These are phyloP conservation scores for Crithidia thermophila DNA, from an alignment of 208 protist species.

Conservation along the genomic window DNA sequence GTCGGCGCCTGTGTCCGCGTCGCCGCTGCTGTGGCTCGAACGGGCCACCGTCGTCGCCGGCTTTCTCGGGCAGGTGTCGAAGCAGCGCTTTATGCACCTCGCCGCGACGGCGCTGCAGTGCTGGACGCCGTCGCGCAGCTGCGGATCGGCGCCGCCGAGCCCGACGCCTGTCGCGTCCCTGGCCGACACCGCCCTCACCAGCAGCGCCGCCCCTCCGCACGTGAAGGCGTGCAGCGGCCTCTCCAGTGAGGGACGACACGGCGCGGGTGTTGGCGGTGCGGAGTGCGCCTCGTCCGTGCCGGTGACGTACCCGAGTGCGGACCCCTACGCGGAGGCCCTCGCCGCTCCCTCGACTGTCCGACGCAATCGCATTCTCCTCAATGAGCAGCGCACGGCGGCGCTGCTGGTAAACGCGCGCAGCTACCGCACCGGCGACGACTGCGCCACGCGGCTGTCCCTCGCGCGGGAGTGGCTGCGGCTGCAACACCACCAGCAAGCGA, in stretches of 20 bases:
- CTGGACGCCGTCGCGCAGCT: constrained; percentile 14
- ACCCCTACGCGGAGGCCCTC: constrained; percentile 54
- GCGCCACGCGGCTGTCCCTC: constrained; percentile 39
- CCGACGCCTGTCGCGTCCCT: neutral
- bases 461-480: constrained; percentile 67
- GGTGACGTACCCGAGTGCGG: constrained; percentile 46
- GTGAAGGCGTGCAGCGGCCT: neutral
- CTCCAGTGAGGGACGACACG: no score
- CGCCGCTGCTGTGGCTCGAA: constrained; percentile 23
- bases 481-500: constrained; percentile 46
- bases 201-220: neutral
- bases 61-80: constrained; percentile 65
- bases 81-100: constrained; percentile 60
- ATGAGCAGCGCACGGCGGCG: constrained; percentile 48
- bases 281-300: neutral
- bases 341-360: constrained; percentile 33
- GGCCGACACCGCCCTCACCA: neutral
- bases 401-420: constrained; percentile 28
- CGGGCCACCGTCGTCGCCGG: constrained; percentile 46
- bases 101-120: constrained; percentile 15
- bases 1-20: neutral
- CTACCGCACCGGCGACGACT: constrained; percentile 48
- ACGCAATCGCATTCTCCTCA: constrained; percentile 54
- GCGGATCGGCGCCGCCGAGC: neutral
- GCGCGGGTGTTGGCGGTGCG: neutral